These are phyloP conservation scores for Cylindrotheca fusiformis DNA, from an alignment of 108 stramenopile species.

Conservation along the genomic window DNA sequence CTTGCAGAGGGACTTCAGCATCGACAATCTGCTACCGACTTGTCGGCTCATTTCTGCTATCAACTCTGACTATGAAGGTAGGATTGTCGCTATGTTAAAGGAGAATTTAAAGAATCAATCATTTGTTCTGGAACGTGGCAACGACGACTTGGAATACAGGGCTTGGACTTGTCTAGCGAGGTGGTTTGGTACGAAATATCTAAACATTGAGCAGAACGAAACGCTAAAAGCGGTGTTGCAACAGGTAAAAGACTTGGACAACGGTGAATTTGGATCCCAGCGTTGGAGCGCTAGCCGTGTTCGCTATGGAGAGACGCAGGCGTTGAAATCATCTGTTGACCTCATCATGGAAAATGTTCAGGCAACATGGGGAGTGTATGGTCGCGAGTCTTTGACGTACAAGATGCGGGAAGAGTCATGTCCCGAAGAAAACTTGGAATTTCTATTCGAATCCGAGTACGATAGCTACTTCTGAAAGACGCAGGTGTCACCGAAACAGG, in stretches of 20 bases:
- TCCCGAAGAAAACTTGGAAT: conserved; percentile 19
- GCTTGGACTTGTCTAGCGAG: conserved; percentile 58
- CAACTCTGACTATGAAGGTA: conserved; percentile 55
- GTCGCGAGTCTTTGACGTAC: conserved; percentile 11
- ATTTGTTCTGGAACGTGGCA: conserved; percentile 41
- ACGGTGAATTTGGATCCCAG: conserved; percentile 18
- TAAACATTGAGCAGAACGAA: conserved; percentile 13
- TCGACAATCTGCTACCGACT: conserved; percentile 20
- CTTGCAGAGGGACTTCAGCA: too few relatives aligned
- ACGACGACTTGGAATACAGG: conserved; percentile 59
- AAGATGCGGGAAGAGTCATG: conserved; percentile 15
- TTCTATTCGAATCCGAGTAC: conserved; percentile 8
- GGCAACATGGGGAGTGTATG: conserved; percentile 5
- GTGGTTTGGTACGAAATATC: conserved; percentile 33
- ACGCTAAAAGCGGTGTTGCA: conserved; percentile 9
- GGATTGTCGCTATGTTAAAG: conserved; percentile 41
- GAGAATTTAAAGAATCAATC: conserved; percentile 34
- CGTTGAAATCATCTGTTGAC: conserved; percentile 11
- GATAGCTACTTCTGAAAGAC: too few relatives aligned
- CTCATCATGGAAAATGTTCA: conserved; percentile 9
- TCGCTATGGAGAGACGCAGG: conserved; percentile 45
- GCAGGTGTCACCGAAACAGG: too few relatives aligned
- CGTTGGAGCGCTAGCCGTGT: conserved; percentile 35
- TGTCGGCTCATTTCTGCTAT: conserved; percentile 73
- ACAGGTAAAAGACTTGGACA: conserved; percentile 5